Evolutionary conservation across 1,284 basidiomycete species (phyloP).

Genomic region (Volvariella volvacea): DNA sequence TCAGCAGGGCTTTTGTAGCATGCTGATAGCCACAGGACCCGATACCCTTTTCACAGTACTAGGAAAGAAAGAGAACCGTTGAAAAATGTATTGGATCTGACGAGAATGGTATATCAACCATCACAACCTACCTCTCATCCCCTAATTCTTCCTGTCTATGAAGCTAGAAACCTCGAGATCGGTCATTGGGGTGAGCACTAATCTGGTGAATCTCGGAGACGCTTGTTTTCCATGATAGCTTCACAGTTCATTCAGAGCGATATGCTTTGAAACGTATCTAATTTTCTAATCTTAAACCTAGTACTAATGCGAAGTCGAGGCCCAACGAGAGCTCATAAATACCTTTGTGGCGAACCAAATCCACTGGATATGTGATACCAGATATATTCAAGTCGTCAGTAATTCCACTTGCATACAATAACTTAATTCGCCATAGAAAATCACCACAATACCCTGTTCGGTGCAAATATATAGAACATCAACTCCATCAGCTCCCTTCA

Average conservation of each 20-base stretch:
- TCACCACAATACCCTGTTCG: background rate
- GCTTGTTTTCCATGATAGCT: constrained; percentile 1
- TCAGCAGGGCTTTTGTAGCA: too few species aligned
- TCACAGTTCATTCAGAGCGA: constrained; percentile 54
- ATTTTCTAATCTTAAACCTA: background rate
- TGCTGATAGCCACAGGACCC: too few species aligned
- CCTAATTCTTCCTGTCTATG: constrained; percentile 65
- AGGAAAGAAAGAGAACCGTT: too few species aligned
- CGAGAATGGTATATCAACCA: constrained; percentile 53
- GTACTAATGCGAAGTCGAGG: constrained; percentile 4
- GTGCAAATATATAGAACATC: background rate
- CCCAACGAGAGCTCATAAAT: constrained; percentile 19
- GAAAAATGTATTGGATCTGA: background rate
- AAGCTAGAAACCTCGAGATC: constrained; percentile 47
- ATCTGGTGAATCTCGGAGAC: constrained; percentile 2
- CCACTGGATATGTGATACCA: too few species aligned
- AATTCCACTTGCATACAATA: too few species aligned
- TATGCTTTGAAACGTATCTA: too few species aligned
- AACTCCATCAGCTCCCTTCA: background rate
- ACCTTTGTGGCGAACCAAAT: constrained; percentile 18
- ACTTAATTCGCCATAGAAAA: background rate
- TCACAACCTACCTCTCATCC: constrained; percentile 49
- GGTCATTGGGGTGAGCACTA: constrained; percentile 59
- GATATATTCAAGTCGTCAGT: too few species aligned
- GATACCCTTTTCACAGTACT: too few species aligned